Evolutionary conservation across 2,329 filamentous ascomycete genomes (phyloP), one percentile per base, ranked within the genome.

Genomic region (Cytospora paraplurivora): DNA sequence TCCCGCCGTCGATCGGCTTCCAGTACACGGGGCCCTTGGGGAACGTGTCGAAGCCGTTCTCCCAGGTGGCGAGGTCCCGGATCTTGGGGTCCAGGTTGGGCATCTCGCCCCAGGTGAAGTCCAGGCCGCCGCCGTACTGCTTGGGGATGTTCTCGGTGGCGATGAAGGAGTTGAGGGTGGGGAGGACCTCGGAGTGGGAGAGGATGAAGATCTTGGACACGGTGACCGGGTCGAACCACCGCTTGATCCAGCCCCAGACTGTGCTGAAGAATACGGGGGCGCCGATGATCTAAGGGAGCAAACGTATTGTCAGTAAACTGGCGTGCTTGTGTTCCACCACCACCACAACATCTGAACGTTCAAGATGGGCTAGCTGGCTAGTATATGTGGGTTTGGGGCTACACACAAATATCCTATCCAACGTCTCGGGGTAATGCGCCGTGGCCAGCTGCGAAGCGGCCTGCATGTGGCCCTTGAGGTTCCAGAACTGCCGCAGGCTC

Each of bases 131-230:
- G 65, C 94, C 94, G 73, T 97, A 98, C 74, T 89, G 87, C 75
- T 91, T 93, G 19, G 94, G 94, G 67, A 98, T 93, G 76, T 94
- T 91, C 59, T 85, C 82, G 0, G 85, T 82, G 59, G 96, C 90
- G 73, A 98, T 92, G 77, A 94, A 97, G 61, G 86, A 81, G 68
- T 88, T 85, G 33, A 98, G 85, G 1, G 92, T 94, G 17, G 88
- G 80, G 69, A 88, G 85, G 59, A 96, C 89, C 76, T 96, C 92
- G 62, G 85, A 73, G 10, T 86, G 80, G 55, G 83, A 82, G 61
- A 98, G 85, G 70, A 98, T 95, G 76, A 96, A 97, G 75, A 98
- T 97, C 80, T 98, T 98, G 71, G 92, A 95, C 3, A 93, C 91
- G 38, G 94, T 97, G 67, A 93, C 92, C 7, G 93, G 93, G 78